phyloP scores from a whole-genome alignment of 371 early-diverging fungal genomes.

The Nematocida parisii region DNA sequence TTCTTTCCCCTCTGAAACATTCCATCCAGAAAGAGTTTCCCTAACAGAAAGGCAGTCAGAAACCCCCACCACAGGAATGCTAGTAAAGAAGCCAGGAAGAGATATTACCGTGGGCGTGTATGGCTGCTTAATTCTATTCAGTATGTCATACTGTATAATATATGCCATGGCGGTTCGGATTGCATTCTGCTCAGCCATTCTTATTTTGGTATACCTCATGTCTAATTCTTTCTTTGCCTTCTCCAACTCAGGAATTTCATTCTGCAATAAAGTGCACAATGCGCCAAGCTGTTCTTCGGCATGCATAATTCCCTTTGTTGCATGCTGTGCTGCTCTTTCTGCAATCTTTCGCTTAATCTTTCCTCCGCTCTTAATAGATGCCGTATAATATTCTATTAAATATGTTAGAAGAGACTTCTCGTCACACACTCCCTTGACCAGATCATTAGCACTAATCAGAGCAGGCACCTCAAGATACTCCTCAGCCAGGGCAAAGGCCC shows the following conservation, averaged over 20 bases:
- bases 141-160: slow-evolving; percentile 24
- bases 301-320: neutral
- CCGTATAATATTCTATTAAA: slow-evolving; percentile 36
- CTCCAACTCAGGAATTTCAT: slow-evolving; percentile 17
- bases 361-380: slow-evolving; percentile 8
- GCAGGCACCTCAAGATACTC: slow-evolving; percentile 27
- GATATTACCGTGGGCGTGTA: slow-evolving; percentile 9
- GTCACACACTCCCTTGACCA: slow-evolving; percentile 39
- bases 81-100: neutral
- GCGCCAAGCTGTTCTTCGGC: neutral
- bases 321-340: neutral
- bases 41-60: slow-evolving; percentile 9
- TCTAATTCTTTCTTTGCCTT: slow-evolving; percentile 47
- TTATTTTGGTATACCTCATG: slow-evolving; percentile 10
- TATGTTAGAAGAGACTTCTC: slow-evolving; percentile 56
- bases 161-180: neutral
- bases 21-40: slow-evolving; percentile 43
- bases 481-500: slow-evolving; percentile 28
- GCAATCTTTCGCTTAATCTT: slow-evolving; percentile 6
- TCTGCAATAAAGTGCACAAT: neutral
- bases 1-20: neutral
- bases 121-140: slow-evolving; percentile 15
- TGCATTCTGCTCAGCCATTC: slow-evolving; percentile 14
- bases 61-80: slow-evolving; percentile 1
- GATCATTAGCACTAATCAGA: slow-evolving; percentile 26